Base-by-base conservation (phyloP, 345 rosid species). In the Citrus medica region DNA sequence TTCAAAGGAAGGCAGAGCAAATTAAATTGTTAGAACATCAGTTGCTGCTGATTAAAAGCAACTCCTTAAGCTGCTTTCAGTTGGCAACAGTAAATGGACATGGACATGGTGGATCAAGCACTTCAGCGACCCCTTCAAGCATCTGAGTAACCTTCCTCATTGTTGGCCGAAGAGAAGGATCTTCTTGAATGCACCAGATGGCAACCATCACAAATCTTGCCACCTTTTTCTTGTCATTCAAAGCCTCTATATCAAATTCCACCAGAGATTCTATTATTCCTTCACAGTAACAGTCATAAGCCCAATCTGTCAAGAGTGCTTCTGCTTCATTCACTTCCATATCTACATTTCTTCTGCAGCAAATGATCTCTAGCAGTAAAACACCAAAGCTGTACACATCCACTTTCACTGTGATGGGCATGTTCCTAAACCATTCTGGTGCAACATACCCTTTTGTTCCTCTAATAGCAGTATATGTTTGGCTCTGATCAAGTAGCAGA, bases 371-470 rank as follows among this genome's bases (percentile, higher is more conserved):
- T 1, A 87, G 89, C 72, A 89, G 80, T 69, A 89, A n/a, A 76
- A 89, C 82, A 1, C 92, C 92, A 1, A 85, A 89, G 82, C 92
- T 89, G 59, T 87, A 89, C 28, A 87, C 92, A 66, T 89, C 90
- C 1, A 89, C 89, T 77, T 89, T 87, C 75, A 75, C 85, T 0
- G 89, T 87, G 76, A 89, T 81, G 14, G 92, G 85, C 58, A 79
- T 78, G 74, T 85, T 87, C 55, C 89, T 83, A 81, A 89, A 82
- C 90, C 90, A 89, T 48, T 87, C 90, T 5, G 92, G 89, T 1
- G 92, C 92, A 16, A 89, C 90, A 65, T 87, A 89, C 16, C 92
- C 92, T 75, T 88, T 79, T 13, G 92, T 89, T 66, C 92, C 92
- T 80, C 92, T 81, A 13, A 87, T 76, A 25, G 85, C 85, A 2